Percentiles rank a stretch among this genome's conserved stretches.
Evolutionary conservation across 2,329 filamentous ascomycete species (phyloP).

Genomic region (Phialocephala subalpina): DNA sequence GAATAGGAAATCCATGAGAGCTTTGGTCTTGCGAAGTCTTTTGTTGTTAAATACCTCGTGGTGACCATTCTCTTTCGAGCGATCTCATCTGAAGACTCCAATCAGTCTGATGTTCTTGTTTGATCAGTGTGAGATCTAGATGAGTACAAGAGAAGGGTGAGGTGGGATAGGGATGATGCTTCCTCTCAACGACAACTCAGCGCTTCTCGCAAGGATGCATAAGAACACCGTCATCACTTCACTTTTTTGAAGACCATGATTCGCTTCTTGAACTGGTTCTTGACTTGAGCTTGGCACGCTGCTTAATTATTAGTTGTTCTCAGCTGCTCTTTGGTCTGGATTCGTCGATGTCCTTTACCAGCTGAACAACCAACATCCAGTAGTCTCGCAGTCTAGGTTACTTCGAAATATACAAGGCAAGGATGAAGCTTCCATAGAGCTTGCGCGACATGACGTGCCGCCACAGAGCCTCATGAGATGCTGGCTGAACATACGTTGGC

Average conservation of each 20-base stretch:
- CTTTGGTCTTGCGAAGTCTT: not conserved
- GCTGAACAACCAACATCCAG: not conserved
- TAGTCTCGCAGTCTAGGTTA: not conserved
- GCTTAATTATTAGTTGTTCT: no score
- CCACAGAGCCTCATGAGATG: not conserved
- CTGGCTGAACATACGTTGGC: not conserved
- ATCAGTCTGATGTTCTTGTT: not conserved
- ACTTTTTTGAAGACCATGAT: no score
- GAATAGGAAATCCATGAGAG: not conserved
- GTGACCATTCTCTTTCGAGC: not conserved
- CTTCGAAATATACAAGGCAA: not conserved
- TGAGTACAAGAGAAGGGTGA: not conserved
- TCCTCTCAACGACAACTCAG: not conserved
- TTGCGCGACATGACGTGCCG: not conserved
- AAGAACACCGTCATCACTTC: no score
- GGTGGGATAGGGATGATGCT: not conserved
- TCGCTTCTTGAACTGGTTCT: no score
- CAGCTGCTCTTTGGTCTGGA: no score
- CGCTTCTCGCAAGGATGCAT: no score
- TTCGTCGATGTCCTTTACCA: no score
- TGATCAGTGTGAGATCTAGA: not conserved
- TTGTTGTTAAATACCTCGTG: no score
- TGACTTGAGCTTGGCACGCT: no score
- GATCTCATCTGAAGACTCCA: not conserved
- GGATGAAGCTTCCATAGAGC: not conserved